Evolutionary conservation across 768 basidiomycete species (phyloP), one percentile per base, ranked within the genome.

Genomic region (Suillus alpinus): DNA sequence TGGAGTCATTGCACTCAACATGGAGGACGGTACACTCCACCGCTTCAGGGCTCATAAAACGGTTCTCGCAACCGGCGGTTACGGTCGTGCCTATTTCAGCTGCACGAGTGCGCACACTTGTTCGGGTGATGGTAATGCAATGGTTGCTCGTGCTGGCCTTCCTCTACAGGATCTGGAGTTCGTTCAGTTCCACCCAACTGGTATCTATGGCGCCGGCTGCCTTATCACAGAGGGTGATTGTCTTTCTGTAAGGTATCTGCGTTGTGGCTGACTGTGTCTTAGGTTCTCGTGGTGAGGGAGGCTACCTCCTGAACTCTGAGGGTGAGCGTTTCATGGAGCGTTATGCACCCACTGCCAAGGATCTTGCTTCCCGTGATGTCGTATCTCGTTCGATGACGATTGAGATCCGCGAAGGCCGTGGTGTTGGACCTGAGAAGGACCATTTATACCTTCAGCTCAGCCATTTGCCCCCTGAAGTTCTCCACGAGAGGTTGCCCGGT

Each of bases 271-370:
- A 51, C 37, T 51, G 39, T 62, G 5, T 8, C 34, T 57, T 66
- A 95, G 95, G 95, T 67, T 98, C 97, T 66, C 94, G 97, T 74
- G 97, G 97, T 69, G 97, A 99, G 77, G 97, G 97, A 80, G 97
- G 97, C 65, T 98, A 98, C 79, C 83, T 99, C 65, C 80, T 99
- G 72, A 98, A 99, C 81, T 92, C 94, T 9, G 91, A 98, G 81
- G 97, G 97, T 73, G 97, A 99, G 77, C 91, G 97, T 62, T 99
- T 99, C 83, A 99, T 99, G 97, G 96, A 98, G 77, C 93, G 96
- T 75, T 98, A 98, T 75, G 97, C 97, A 0, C 97, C 97, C 10
- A 98, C 96, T 47, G 97, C 97, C 63, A 98, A 98, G 83, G 97
- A 99, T 82, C 86, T 99, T 66, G 97, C 97, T 44, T 99, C 97